A percentile compares a stretch with the other conserved stretches of the same genome.
phyloP scores from a whole-genome alignment of 345 rosid genomes.

The Corymbia maculata region DNA sequence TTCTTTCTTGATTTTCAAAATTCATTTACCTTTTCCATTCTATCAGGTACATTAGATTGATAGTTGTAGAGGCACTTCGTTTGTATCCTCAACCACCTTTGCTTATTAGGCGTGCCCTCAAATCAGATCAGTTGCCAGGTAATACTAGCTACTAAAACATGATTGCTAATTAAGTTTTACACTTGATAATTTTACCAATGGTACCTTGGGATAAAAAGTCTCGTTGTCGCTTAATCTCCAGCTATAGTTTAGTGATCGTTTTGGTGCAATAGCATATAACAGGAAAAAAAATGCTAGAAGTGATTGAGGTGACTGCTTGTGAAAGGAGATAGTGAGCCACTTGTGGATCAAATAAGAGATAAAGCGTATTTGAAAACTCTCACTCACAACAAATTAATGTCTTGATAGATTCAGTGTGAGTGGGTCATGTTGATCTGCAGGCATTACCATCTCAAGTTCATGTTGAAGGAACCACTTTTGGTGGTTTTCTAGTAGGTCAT shows the following conservation, averaged over 20 bases:
- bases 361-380: background rate
- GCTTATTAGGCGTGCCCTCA: conserved; percentile 73
- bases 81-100: conserved; percentile 93
- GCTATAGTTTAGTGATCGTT: background rate
- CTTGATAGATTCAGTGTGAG: background rate
- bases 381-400: background rate
- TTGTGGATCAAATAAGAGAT: background rate
- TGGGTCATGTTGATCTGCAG: background rate
- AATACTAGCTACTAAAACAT: background rate
- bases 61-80: conserved; percentile 84
- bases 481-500: background rate
- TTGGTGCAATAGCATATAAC: background rate
- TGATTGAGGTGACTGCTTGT: background rate
- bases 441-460: background rate
- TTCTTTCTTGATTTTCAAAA: background rate
- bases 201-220: background rate
- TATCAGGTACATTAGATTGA: conserved; percentile 65
- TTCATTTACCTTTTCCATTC: background rate
- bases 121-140: conserved; percentile 77
- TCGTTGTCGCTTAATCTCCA: background rate
- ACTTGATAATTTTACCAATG: background rate
- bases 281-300: background rate
- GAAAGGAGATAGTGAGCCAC: background rate
- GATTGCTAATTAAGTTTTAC: background rate
- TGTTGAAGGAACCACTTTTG: background rate